Percentiles rank a stretch among this genome's conserved stretches.
Evolutionary conservation across 1,139 yeast genomes (phyloP).

Genomic region (Zhuliangozyma parablackwelliae): DNA sequence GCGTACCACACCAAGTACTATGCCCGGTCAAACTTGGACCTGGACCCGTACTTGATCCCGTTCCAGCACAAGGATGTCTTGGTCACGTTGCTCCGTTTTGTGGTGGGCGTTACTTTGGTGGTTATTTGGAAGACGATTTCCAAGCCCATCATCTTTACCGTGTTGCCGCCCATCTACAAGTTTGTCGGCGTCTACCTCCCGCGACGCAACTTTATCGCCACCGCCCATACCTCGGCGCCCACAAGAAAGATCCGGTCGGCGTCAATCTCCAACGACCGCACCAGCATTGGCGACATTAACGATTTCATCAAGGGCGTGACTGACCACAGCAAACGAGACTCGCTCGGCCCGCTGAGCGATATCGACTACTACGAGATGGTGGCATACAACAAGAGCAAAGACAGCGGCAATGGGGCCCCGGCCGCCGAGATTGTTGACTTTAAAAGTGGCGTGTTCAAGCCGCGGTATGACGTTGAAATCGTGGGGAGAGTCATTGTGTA

Average conservation of each 20-base stretch:
- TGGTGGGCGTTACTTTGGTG: constrained; percentile 57
- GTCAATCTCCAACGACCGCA: constrained; percentile 34
- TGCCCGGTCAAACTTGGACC: constrained; percentile 13
- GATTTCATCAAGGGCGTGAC: constrained; percentile 28
- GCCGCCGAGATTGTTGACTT: constrained; percentile 4
- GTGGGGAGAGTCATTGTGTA: constrained; percentile 70
- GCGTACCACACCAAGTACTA: constrained; percentile 24
- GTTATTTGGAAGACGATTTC: constrained; percentile 65
- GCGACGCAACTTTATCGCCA: constrained; percentile 33
- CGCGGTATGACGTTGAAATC: constrained; percentile 69
- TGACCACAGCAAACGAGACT: constrained; percentile 22
- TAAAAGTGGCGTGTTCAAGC: constrained; percentile 41
- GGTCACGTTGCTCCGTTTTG: constrained; percentile 40
- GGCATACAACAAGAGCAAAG: constrained; percentile 22
- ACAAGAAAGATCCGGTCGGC: constrained; percentile 36
- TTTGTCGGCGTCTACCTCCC: constrained; percentile 40
- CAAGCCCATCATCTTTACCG: constrained; percentile 55
- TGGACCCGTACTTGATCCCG: constrained; percentile 36
- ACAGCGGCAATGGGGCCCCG: background rate
- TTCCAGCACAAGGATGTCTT: constrained; percentile 28
- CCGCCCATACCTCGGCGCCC: constrained; percentile 35
- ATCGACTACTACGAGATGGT: constrained; percentile 43
- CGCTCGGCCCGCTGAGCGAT: constrained; percentile 37
- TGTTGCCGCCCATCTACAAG: constrained; percentile 47
- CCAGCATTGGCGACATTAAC: constrained; percentile 34